Percentiles rank a stretch among this genome's conserved stretches.
These are phyloP conservation scores for Musa beccarii DNA, from an alignment of 176 grass and related monocot species.

Conservation along the genomic window DNA sequence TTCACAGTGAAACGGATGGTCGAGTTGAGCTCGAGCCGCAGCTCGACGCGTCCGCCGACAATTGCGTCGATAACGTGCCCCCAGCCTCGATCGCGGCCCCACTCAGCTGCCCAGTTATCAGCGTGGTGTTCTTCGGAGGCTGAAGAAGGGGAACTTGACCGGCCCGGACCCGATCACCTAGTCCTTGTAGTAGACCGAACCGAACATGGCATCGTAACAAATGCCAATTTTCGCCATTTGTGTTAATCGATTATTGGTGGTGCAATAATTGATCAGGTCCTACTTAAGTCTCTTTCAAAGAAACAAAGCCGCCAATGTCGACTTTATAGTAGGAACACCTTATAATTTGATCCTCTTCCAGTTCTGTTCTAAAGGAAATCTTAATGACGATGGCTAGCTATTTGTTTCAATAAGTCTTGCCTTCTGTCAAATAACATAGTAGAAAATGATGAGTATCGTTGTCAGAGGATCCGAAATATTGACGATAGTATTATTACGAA, in stretches of 20 bases:
- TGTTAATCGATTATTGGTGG: slow-evolving; percentile 17
- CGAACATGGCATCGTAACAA: slow-evolving; percentile 30
- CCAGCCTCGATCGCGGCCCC: slow-evolving; percentile 15
- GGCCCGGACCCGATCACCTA: slow-evolving; percentile 35
- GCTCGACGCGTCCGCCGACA: slow-evolving; percentile 29
- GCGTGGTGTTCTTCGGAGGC: slow-evolving; percentile 47
- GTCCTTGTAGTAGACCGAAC: slow-evolving; percentile 48
- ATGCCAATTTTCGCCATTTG: slow-evolving; percentile 77
- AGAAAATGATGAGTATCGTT: no score
- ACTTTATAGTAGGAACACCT: no score
- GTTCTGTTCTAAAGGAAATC: no score
- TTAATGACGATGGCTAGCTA: no score
- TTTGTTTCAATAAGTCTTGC: no score
- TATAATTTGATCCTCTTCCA: no score
- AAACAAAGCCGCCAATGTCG: no score
- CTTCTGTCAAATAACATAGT: no score
- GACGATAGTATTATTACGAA: no score
- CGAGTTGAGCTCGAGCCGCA: slow-evolving; percentile 51
- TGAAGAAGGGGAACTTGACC: slow-evolving; percentile 47
- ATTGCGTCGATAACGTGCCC: slow-evolving; percentile 23
- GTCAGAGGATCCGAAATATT: no score
- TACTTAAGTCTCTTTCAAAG: no score
- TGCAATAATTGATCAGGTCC: no score
- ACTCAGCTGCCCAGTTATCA: slow-evolving; percentile 26
- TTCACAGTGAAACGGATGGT: slow-evolving; percentile 51